Percentiles rank a stretch among this genome's conserved stretches.
Evolutionary conservation across 768 basidiomycete species (phyloP).

Genomic region (Pholiota conissans): DNA sequence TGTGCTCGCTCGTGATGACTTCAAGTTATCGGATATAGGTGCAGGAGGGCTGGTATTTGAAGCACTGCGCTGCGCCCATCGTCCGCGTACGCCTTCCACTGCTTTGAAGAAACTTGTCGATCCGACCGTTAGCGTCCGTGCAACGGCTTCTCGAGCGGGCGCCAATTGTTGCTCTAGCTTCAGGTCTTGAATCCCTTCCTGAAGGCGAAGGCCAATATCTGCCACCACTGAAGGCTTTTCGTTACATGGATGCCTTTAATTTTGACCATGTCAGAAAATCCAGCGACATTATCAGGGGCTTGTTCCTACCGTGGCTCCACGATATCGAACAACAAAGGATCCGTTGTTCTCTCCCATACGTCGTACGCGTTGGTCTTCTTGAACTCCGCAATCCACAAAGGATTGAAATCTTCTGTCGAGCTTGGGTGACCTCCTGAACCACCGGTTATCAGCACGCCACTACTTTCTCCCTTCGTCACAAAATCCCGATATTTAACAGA

Average conservation of each 20-base stretch:
- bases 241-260: slow-evolving; percentile 84
- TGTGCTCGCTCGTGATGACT: slow-evolving; percentile 34
- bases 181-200: slow-evolving; percentile 93
- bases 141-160: slow-evolving; percentile 87
- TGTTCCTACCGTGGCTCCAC: slow-evolving; percentile 80
- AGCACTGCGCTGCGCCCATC: slow-evolving; percentile 50
- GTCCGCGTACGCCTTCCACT: slow-evolving; percentile 82
- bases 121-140: slow-evolving; percentile 69
- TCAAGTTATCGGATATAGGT: slow-evolving; percentile 13
- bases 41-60: slow-evolving; percentile 15
- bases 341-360: slow-evolving; percentile 89
- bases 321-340: slow-evolving; percentile 92
- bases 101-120: slow-evolving; percentile 86
- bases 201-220: slow-evolving; percentile 88
- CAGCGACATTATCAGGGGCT: not conserved
- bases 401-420: slow-evolving; percentile 79
- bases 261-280: not conserved
- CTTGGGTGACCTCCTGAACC: slow-evolving; percentile 62
- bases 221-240: slow-evolving; percentile 87
- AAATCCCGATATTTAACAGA: slow-evolving; percentile 92
- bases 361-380: slow-evolving; percentile 84
- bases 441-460: slow-evolving; percentile 67
- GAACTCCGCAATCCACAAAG: slow-evolving; percentile 87
- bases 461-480: slow-evolving; percentile 62
- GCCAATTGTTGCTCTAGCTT: slow-evolving; percentile 93